Conservation (phyloP, 2,329 filamentous ascomycete genomes). For the Fusarium bactridioides region DNA sequence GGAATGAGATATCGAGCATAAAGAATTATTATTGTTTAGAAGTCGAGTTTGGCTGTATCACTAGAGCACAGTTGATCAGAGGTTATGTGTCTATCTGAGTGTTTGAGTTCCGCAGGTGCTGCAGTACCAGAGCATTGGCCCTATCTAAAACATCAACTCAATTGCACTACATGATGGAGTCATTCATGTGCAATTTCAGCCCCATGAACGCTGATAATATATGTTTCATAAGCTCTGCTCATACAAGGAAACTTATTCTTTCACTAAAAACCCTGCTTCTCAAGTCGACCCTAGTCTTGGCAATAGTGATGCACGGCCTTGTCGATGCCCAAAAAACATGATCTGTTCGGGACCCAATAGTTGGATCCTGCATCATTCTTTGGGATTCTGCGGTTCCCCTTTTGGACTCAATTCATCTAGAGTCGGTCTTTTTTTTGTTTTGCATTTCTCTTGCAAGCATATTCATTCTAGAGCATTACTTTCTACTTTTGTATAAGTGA, state of each 20-base stretch:
- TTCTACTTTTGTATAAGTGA: background rate
- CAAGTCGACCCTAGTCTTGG: background rate
- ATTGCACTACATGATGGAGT: background rate
- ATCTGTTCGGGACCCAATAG: background rate
- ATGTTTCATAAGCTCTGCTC: background rate
- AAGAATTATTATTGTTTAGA: background rate
- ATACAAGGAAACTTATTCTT: background rate
- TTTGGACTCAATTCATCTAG: background rate
- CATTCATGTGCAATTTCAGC: background rate
- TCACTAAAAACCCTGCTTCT: background rate
- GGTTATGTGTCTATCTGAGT: background rate
- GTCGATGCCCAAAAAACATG: conserved; percentile 14
- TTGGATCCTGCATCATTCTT: conserved; percentile 9
- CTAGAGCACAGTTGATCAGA: background rate
- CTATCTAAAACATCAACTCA: background rate
- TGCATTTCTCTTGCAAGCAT: background rate
- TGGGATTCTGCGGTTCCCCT: background rate
- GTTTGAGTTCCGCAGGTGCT: background rate
- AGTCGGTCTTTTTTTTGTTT: background rate
- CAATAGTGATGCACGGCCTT: conserved; percentile 22
- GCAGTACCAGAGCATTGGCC: background rate
- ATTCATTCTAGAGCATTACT: background rate
- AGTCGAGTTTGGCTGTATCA: background rate
- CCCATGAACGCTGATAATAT: background rate
- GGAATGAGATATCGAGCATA: background rate